A percentile compares a stretch with the other conserved stretches of the same genome.
These are phyloP conservation scores for Botrytis squamosa DNA, from an alignment of 2,329 filamentous ascomycete genomes.

Conservation along the genomic window DNA sequence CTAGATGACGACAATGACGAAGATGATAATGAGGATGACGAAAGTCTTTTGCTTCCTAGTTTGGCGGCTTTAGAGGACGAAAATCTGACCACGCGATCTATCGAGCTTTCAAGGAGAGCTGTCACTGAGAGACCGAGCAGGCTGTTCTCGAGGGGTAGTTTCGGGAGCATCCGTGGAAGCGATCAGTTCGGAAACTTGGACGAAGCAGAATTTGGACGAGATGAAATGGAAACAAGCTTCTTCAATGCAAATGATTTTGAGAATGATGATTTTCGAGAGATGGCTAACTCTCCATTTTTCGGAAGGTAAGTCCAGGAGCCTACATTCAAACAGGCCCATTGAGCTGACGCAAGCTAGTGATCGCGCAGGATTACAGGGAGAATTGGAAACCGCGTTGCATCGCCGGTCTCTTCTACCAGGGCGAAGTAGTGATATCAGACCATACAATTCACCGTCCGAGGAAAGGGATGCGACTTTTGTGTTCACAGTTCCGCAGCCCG, in stretches of 20 bases:
- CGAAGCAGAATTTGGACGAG: constrained; percentile 28
- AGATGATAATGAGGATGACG: constrained; percentile 49
- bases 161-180: constrained; percentile 54
- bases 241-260: constrained; percentile 29
- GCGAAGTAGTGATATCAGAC: constrained; percentile 37
- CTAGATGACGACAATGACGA: constrained; percentile 51
- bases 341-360: constrained; percentile 4
- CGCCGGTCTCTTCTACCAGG: constrained; percentile 29
- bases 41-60: constrained; percentile 52
- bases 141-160: constrained; percentile 47
- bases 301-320: constrained; percentile 25
- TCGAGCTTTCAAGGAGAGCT: constrained; percentile 58
- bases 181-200: constrained; percentile 47
- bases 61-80: constrained; percentile 56
- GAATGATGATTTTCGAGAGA: constrained; percentile 28
- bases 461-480: constrained; percentile 39
- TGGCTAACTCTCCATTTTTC: constrained; percentile 25
- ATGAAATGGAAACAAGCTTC: constrained; percentile 36
- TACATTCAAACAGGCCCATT: background rate
- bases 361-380: background rate
- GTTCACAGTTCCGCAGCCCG: constrained; percentile 37
- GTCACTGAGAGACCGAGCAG: constrained; percentile 47
- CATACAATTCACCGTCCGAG: constrained; percentile 30
- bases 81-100: constrained; percentile 57
- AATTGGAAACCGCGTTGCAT: background rate